Evolutionary conservation across 2,329 filamentous ascomycete genomes (phyloP).

Genomic region (Dactylellina sp.): DNA sequence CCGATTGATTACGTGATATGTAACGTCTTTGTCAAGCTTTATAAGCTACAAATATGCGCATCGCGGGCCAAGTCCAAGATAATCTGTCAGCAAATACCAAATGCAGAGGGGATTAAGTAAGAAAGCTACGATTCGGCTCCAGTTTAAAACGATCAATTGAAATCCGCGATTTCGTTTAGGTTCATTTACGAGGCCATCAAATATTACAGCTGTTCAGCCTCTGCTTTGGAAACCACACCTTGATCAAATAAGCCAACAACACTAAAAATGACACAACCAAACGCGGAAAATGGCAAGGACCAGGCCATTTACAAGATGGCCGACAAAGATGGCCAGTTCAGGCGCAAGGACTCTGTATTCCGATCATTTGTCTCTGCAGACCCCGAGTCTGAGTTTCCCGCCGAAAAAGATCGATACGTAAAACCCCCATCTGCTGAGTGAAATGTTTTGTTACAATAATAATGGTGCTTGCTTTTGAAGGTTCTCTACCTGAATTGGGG

Average conservation of each 20-base stretch:
- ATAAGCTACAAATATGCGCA: slow-evolving; percentile 33
- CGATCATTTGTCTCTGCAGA: slow-evolving; percentile 40
- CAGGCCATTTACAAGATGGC: slow-evolving; percentile 50
- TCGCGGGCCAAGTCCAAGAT: too few relatives aligned
- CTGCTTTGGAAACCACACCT: too few relatives aligned
- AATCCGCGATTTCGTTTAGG: too few relatives aligned
- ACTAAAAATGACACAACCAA: slow-evolving; percentile 38
- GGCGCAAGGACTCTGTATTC: slow-evolving; percentile 33
- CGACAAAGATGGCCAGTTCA: slow-evolving; percentile 50
- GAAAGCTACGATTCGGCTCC: too few relatives aligned
- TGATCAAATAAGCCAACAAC: too few relatives aligned
- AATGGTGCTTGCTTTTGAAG: slow-evolving; percentile 10
- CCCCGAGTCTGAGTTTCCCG: slow-evolving; percentile 41
- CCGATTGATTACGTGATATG: too few relatives aligned
- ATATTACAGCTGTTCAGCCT: too few relatives aligned
- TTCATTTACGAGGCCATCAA: too few relatives aligned
- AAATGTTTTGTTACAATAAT: too few relatives aligned
- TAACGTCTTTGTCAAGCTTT: slow-evolving; percentile 54
- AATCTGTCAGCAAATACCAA: too few relatives aligned
- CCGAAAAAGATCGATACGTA: slow-evolving; percentile 51
- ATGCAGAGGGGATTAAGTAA: too few relatives aligned
- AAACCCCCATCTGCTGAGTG: neutral
- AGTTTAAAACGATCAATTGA: too few relatives aligned
- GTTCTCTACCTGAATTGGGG: slow-evolving; percentile 51
- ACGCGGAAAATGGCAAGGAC: slow-evolving; percentile 1